Conservation (phyloP, 2,329 filamentous ascomycete genomes). For the Apiospora rasikravindrae region DNA sequence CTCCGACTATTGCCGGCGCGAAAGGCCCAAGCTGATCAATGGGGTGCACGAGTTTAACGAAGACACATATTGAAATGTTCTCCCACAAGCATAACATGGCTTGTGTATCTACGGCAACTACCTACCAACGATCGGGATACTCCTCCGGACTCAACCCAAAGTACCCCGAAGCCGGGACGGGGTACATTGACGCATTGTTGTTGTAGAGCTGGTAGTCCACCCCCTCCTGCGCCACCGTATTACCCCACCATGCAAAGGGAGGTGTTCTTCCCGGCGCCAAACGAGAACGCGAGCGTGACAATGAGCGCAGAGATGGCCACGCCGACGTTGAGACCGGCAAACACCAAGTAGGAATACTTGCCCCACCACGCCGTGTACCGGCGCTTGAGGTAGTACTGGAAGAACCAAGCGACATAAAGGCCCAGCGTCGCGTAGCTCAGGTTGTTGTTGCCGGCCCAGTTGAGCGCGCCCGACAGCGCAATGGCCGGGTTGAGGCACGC, state of each 20-base stretch:
- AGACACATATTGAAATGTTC: too few relatives aligned
- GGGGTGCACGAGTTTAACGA: constrained; percentile 50
- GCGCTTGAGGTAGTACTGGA: constrained; percentile 32
- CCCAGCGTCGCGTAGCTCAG: constrained; percentile 37
- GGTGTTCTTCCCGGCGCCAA: constrained; percentile 32
- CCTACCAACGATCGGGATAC: constrained; percentile 22
- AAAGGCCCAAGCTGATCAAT: constrained; percentile 53
- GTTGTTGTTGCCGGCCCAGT: constrained; percentile 38
- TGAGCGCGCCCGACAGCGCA: constrained; percentile 34
- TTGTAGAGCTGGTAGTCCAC: constrained; percentile 26
- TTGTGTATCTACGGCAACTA: background rate
- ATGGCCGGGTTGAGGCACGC: constrained; percentile 31
- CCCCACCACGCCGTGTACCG: constrained; percentile 43
- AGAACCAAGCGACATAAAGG: constrained; percentile 36
- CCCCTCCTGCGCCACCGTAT: constrained; percentile 36
- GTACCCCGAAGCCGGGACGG: constrained; percentile 19
- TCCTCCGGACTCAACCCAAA: constrained; percentile 22
- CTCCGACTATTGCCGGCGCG: constrained; percentile 48
- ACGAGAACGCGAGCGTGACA: constrained; percentile 34
- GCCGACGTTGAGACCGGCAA: constrained; percentile 45
- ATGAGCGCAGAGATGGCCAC: constrained; percentile 40
- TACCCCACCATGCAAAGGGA: constrained; percentile 52
- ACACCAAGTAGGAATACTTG: constrained; percentile 35
- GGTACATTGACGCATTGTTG: constrained; percentile 23
- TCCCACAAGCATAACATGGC: too few relatives aligned